Evolutionary conservation across 371 early-diverging fungal species (phyloP).

Genomic region (Rhizomucor pusillus): DNA sequence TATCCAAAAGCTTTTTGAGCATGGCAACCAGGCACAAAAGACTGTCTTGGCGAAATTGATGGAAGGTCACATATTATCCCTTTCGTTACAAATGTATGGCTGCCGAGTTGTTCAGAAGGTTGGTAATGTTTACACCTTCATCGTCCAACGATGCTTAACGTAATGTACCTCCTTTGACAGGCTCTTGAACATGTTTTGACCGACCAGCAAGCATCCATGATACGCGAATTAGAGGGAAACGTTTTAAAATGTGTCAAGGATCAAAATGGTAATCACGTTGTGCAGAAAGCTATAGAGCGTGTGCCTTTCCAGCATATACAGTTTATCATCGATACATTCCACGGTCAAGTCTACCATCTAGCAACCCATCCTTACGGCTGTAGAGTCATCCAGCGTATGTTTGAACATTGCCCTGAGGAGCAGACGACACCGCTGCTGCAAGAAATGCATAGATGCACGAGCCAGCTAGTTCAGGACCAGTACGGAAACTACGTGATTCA

Average conservation of each 20-base stretch:
- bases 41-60: constrained; percentile 85
- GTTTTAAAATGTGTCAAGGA: constrained; percentile 98
- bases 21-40: constrained; percentile 88
- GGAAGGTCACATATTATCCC: constrained; percentile 89
- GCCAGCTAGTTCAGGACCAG: constrained; percentile 95
- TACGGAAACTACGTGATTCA: constrained; percentile 99
- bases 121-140: not conserved
- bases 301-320: constrained; percentile 88
- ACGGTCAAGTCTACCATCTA: constrained; percentile 92
- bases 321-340: constrained; percentile 98
- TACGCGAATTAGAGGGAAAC: constrained; percentile 91
- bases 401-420: constrained; percentile 94
- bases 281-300: constrained; percentile 99
- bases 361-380: constrained; percentile 99
- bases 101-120: constrained; percentile 99
- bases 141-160: too few species aligned
- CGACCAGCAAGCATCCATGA: constrained; percentile 88
- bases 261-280: constrained; percentile 99
- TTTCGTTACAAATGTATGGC: constrained; percentile 99
- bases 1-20: constrained; percentile 99
- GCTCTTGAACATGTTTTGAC: constrained; percentile 91
- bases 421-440: constrained; percentile 86
- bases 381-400: constrained; percentile 99
- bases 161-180: constrained; percentile 9
- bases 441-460: constrained; percentile 89